Evolutionary conservation across 768 basidiomycete species (phyloP).

Genomic region (Leucocoprinus sp.): DNA sequence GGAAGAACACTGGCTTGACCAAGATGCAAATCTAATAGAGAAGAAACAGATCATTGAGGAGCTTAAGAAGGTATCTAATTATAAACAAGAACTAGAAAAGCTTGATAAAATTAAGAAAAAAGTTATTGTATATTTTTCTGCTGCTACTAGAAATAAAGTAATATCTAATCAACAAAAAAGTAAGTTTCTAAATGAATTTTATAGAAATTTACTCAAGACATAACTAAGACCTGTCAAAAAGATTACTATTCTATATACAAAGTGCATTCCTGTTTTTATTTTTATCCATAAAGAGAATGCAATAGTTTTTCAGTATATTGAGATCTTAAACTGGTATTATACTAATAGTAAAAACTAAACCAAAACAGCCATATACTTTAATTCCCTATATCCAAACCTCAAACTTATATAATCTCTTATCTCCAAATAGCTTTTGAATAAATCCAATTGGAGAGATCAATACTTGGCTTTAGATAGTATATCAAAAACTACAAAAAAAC

Average conservation of each 20-base stretch:
- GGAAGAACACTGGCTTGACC: slow-evolving; percentile 8
- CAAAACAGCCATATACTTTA: neutral
- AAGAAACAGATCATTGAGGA: slow-evolving; percentile 3
- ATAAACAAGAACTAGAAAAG: neutral
- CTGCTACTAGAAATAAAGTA: no score
- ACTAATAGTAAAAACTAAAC: slow-evolving; percentile 2
- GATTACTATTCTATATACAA: no score
- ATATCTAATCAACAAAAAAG: no score
- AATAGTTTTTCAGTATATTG: neutral
- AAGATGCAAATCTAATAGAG: slow-evolving; percentile 7
- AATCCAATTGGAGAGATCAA: slow-evolving; percentile 19
- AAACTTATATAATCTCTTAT: slow-evolving; percentile 22
- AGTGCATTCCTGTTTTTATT: no score
- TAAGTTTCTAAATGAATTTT: no score
- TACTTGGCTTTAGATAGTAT: no score
- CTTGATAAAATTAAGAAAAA: neutral
- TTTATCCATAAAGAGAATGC: no score
- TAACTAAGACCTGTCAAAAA: no score
- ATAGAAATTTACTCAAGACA: no score
- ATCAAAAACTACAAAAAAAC: no score
- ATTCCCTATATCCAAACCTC: slow-evolving; percentile 22
- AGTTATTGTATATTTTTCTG: no score
- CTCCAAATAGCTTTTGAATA: slow-evolving; percentile 18
- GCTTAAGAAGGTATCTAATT: neutral
- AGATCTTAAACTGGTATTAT: slow-evolving; percentile 2